Evolutionary conservation across 495 filamentous ascomycete species (phyloP), one percentile per base, ranked within the genome.

Genomic region (Penicillium cinerascens): DNA sequence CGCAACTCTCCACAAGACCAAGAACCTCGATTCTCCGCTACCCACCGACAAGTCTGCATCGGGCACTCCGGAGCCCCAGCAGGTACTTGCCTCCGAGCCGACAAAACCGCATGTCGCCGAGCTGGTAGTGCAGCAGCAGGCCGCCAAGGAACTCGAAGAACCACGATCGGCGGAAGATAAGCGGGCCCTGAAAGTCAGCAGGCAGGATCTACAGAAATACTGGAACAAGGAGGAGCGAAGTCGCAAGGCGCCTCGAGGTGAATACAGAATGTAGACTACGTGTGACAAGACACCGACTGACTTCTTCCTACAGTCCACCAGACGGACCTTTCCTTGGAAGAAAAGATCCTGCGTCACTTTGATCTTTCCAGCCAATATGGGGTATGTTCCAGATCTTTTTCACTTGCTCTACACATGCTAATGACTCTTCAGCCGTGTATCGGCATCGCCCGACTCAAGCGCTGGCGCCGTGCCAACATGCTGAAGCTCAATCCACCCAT

Each of bases 311-410:
- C 64, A 69, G 83, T 92, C 40, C 93, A 97, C 65, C 87, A 91
- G 70, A 64, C 82, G 54, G 86, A 73, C 3, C 64, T 98, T 45
- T 74, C 76, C 4, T 56, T 88, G 9, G 77, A 87, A 38, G 93
- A 97, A 78, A 92, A 90, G 76, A 84, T 96, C 41, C 74, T 92
- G 55, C 72, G 92, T 55, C 86, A 95, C 60, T 98, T 89, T 70
- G 93, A 98, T 66, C 82, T 95, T 37, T 89, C 82, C 44, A 84
- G 76, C 54, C 88, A 95, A 66, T 98, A 88, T 69, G 93, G 93
- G 52, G 91, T 95, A 81, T 68, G 88, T 85, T 23, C 17, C 42
- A 6, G 23, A 41, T n/a, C 18, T 6, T 21, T 16, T 13, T n/a
- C 33, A 18, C 9, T 38, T 40, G 15, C 3, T 11, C 37, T 42